Conservation (phyloP, 768 basidiomycete species). For the Mycena galericulata region DNA sequence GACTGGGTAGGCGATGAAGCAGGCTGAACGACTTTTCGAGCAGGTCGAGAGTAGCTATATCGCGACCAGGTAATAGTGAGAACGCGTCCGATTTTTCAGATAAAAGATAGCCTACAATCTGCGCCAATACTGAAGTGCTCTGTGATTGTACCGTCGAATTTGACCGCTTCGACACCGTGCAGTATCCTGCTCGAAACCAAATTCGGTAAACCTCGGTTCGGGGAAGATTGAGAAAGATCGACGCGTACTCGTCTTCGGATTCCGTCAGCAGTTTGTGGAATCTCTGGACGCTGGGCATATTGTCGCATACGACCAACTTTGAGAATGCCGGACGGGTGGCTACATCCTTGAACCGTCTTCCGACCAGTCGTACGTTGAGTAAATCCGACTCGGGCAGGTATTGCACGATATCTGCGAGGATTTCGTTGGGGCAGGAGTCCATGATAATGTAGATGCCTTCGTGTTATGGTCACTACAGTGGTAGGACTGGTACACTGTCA, state of each 20-base stretch:
- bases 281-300: conserved; percentile 4
- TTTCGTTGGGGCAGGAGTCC: conserved; percentile 23
- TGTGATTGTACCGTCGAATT: conserved; percentile 12
- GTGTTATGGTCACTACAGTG: too few species aligned
- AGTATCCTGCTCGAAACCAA: conserved; percentile 8
- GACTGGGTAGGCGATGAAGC: conserved; percentile 18
- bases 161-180: conserved; percentile 4
- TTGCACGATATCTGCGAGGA: conserved; percentile 1
- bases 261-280: conserved; percentile 9
- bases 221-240: background rate
- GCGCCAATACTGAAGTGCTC: conserved; percentile 28
- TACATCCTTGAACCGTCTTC: conserved; percentile 8
- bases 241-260: conserved; percentile 17
- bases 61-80: background rate
- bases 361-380: conserved; percentile 16
- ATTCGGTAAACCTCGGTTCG: background rate
- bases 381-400: conserved; percentile 5
- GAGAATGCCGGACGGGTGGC: conserved; percentile 10
- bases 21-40: conserved; percentile 13
- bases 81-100: background rate
- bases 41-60: conserved; percentile 5
- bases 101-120: background rate
- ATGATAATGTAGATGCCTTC: conserved; percentile 7
- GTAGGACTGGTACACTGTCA: too few species aligned
- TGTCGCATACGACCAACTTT: conserved; percentile 11